Conservation (phyloP, 768 basidiomycete genomes). For the Trametes gibbosa region DNA sequence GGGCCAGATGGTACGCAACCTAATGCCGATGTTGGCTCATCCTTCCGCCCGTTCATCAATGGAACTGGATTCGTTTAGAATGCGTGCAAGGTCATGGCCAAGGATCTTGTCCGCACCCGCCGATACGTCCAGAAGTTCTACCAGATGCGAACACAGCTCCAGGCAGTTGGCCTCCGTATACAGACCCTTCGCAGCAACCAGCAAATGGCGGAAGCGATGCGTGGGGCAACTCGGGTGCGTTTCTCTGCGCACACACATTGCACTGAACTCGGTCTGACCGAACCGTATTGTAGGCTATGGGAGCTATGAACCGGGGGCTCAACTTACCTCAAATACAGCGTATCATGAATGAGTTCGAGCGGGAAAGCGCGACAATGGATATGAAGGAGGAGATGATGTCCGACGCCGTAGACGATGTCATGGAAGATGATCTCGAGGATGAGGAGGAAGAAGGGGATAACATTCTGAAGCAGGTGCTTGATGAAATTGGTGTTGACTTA, state of each 20-base stretch:
- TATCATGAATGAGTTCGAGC: constrained; percentile 98
- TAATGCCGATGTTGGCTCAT: neutral
- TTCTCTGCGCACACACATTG: neutral
- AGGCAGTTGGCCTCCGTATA: constrained; percentile 92
- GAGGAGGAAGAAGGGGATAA: constrained; percentile 96
- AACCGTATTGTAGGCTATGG: constrained; percentile 76
- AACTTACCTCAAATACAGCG: constrained; percentile 93
- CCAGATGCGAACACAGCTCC: constrained; percentile 97
- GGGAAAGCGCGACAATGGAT: constrained; percentile 97
- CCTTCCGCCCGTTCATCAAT: constrained; percentile 3
- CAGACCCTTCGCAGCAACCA: constrained; percentile 96
- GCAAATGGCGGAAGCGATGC: constrained; percentile 99
- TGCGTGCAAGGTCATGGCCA: constrained; percentile 99
- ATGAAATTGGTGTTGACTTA: constrained; percentile 92
- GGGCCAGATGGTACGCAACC: constrained; percentile 78
- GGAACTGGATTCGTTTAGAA: constrained; percentile 52
- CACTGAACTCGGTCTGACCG: neutral
- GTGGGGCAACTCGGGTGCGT: constrained; percentile 90
- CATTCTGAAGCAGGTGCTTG: constrained; percentile 92
- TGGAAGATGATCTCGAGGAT: constrained; percentile 82
- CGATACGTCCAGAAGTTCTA: constrained; percentile 98
- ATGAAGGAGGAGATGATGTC: constrained; percentile 99
- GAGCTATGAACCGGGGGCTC: constrained; percentile 92
- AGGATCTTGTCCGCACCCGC: constrained; percentile 94
- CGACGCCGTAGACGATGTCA: constrained; percentile 95